Conservation (phyloP, 495 filamentous ascomycete genomes). For the Copromyces sp. region DNA sequence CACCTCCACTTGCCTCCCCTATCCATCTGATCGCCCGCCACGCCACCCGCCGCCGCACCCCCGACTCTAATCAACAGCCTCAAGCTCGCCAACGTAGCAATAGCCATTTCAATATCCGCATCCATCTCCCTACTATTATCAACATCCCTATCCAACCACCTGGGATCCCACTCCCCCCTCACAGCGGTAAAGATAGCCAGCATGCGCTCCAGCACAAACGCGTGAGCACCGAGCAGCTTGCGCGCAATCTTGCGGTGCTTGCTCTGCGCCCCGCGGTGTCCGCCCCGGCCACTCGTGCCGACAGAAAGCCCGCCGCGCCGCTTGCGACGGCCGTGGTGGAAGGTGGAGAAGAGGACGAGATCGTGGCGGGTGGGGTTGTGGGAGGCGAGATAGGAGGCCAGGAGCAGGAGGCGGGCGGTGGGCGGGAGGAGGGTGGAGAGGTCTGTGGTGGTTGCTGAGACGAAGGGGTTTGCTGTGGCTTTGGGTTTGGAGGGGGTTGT, state of each 20-base stretch:
- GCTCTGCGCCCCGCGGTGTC: conserved; percentile 34
- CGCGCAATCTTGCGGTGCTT: conserved; percentile 62
- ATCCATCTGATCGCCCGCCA: conserved; percentile 47
- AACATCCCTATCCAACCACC: neutral
- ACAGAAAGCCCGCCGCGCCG: conserved; percentile 25
- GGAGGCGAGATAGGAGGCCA: conserved; percentile 85
- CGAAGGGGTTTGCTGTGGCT: neutral
- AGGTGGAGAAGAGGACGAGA: conserved; percentile 73
- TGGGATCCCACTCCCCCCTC: conserved; percentile 52
- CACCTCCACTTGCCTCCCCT: conserved; percentile 61
- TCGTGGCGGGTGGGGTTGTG: conserved; percentile 75
- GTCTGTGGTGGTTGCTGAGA: conserved; percentile 14
- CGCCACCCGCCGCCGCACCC: conserved; percentile 18
- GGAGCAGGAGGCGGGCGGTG: conserved; percentile 70
- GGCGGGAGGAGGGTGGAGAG: conserved; percentile 54
- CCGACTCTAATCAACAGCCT: conserved; percentile 56
- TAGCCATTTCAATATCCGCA: conserved; percentile 57
- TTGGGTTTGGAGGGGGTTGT: conserved; percentile 4
- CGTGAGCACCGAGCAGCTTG: conserved; percentile 60
- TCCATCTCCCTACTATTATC: conserved; percentile 32
- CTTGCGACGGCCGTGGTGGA: conserved; percentile 43
- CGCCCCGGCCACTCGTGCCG: conserved; percentile 13
- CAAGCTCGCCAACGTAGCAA: conserved; percentile 73
- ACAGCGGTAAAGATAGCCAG: conserved; percentile 80
- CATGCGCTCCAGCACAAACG: conserved; percentile 80